Evolutionary conservation across 2,329 filamentous ascomycete species (phyloP).

Genomic region (Coniochaeta ligniaria): DNA sequence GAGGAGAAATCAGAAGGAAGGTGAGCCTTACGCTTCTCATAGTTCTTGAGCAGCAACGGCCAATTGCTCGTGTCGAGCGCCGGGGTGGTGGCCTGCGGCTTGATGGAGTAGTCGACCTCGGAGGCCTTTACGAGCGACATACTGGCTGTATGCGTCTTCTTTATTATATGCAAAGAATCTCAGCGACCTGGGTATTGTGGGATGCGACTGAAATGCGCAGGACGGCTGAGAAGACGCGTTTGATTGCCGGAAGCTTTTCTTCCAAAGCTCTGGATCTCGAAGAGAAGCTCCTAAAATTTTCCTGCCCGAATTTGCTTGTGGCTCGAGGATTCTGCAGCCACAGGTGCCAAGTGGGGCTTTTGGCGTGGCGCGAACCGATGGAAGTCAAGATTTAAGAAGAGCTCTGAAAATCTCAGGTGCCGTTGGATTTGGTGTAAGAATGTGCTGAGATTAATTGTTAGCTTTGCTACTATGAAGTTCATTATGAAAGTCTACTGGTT

Average conservation of each 20-base stretch:
- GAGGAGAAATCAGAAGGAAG: slow-evolving; percentile 4
- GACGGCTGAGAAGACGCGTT: slow-evolving; percentile 1
- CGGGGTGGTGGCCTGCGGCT: slow-evolving; percentile 77
- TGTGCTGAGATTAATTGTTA: too few relatives aligned
- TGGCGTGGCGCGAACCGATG: background rate
- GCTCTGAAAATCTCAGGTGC: background rate
- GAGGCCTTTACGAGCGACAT: slow-evolving; percentile 10
- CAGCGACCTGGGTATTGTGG: slow-evolving; percentile 1
- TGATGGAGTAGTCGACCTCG: slow-evolving; percentile 78
- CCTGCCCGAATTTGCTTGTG: background rate
- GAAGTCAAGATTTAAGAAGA: background rate
- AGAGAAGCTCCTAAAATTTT: background rate
- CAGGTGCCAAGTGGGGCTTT: background rate
- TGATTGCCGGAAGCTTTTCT: background rate
- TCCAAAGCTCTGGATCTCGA: background rate
- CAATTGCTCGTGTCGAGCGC: slow-evolving; percentile 79
- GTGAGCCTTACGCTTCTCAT: slow-evolving; percentile 69
- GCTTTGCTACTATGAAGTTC: too few relatives aligned
- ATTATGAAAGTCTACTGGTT: too few relatives aligned
- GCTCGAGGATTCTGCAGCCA: background rate
- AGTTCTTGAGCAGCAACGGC: slow-evolving; percentile 94
- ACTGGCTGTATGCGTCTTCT: slow-evolving; percentile 18
- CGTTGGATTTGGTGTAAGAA: background rate
- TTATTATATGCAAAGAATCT: slow-evolving; percentile 19
- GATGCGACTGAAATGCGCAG: slow-evolving; percentile 1